phyloP scores from a whole-genome alignment of 2,329 filamentous ascomycete species.

The Pseudodiploospora longispora region DNA sequence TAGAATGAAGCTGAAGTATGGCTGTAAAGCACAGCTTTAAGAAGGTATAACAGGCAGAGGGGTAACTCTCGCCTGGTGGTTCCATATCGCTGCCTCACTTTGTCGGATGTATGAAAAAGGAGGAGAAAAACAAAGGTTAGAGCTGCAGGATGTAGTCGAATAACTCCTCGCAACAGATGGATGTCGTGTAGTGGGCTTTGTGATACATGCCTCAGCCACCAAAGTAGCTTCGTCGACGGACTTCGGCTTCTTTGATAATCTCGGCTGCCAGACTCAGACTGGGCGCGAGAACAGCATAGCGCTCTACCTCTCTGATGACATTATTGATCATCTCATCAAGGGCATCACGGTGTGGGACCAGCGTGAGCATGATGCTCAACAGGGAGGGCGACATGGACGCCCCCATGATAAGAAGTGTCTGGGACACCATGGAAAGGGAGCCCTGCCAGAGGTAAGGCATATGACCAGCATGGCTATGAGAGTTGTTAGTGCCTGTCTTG shows the following conservation, averaged over 20 bases:
- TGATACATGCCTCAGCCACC: conserved; percentile 31
- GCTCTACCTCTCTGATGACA: conserved; percentile 67
- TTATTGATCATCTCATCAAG: conserved; percentile 72
- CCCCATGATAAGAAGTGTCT: conserved; percentile 76
- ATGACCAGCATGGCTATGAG: conserved; percentile 62
- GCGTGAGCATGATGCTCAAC: conserved; percentile 51
- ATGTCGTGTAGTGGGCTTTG: background rate
- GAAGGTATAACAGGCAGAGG: too few species aligned
- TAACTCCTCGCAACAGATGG: background rate
- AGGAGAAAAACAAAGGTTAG: too few species aligned
- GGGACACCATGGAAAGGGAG: conserved; percentile 73
- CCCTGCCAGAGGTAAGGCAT: conserved; percentile 84
- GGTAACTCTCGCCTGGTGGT: too few species aligned
- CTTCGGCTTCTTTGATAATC: conserved; percentile 72
- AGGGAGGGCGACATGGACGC: conserved; percentile 72
- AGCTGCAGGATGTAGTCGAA: too few species aligned
- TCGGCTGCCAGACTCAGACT: conserved; percentile 70
- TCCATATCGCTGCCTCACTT: too few species aligned
- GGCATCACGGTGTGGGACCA: conserved; percentile 49
- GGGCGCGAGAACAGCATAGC: conserved; percentile 66
- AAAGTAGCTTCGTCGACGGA: conserved; percentile 57
- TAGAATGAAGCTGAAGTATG: too few species aligned
- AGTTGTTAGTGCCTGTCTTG: conserved; percentile 8
- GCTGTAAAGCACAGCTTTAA: too few species aligned
- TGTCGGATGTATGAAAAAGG: too few species aligned